Evolutionary conservation across 495 filamentous ascomycete species (phyloP), one percentile per base, ranked within the genome.

Genomic region (Penicillium lagena): DNA sequence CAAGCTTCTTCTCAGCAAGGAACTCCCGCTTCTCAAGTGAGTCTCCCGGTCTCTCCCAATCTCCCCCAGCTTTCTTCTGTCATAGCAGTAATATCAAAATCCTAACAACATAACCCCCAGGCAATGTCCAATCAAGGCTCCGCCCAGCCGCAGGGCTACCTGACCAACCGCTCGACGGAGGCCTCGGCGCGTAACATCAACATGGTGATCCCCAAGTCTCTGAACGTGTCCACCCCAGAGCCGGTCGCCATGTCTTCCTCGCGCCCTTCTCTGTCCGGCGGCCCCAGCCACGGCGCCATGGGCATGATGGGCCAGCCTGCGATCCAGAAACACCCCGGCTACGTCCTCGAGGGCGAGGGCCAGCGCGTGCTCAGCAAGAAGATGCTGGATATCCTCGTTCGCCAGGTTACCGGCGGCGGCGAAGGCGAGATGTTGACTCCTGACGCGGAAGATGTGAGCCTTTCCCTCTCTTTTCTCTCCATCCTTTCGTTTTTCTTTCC

Each of bases 351-450:
- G 57, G 87, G 86, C 29, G 89, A 93, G 52, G 89, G 86, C 10
- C 89, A 95, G 61, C 79, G 89, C 14, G 81, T 98, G 2, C 73
- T 97, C 12, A 90, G 82, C 66, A 95, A 95, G 79, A 90, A 91
- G 69, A 96, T 95, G 72, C 78, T 98, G 30, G 90, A 98, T 61
- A 90, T 96, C 58, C 73, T 98, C 28, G 89, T 96, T 5, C 82
- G 89, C 37, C 89, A 96, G 63, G 90, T 98, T 40, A 93, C 87
- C 27, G 89, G 89, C 40, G 84, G 84, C 22, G 82, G 75, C 6
- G 78, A 85, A 30, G 85, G 84, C 12, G 75, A 78, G 43, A 76
- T 80, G 44, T 67, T 96, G 41, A 86, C 87, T 34, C 86, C 93
- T 0, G 93, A 96, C 54, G 90, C 95, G 42, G 93, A 98, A 75